Evolutionary conservation across 805 yeast genomes (phyloP), one percentile per base, ranked within the genome.

Genomic region (Debaryomyces castellii): DNA sequence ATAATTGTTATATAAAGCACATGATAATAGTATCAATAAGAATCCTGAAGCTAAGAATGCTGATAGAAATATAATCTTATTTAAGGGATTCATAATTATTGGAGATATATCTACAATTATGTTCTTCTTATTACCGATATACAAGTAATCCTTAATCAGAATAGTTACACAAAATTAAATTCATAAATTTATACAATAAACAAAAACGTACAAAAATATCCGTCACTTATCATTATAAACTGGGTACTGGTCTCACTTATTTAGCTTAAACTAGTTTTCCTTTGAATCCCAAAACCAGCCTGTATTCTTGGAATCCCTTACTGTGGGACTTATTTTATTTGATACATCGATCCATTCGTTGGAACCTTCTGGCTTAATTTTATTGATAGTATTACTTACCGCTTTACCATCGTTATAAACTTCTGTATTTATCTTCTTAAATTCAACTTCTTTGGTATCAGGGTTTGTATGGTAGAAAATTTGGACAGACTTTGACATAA

Each of bases 1-100:
- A 64, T 71, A 73, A 51, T 71, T 73, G 50, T 65, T 64, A 59
- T 63, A 73, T 43, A 73, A 62, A 28, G 78, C 78, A 55, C 78
- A 73, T 43, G 76, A 70, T 47, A 73, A 63, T 34, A 73, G 54
- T 36, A 73, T 73, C 34, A 73, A 57, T 23, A 73, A 59, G 52
- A 73, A 73, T 25, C 78, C 78, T 16, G 73, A 63, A 7, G 78
- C 78, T 30, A 73, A 58, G 43, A 73, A 67, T 37, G 76, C 77
- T 44, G 74, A 69, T 42, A 73, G 64, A 57, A 73, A 72, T 51
- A 73, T 72, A 53, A 73, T 73, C 49, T 73, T 71, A 54, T 73
- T 73, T 53, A 73, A 66, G 40, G 77, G 76, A 56, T 72, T 71
- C 76, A 71, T 72, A 20, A 18, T 33, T 23, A 25, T 6, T 22